These are phyloP conservation scores for Solanum gandarillasii DNA, from an alignment of 257 asterid species.

Conservation along the genomic window DNA sequence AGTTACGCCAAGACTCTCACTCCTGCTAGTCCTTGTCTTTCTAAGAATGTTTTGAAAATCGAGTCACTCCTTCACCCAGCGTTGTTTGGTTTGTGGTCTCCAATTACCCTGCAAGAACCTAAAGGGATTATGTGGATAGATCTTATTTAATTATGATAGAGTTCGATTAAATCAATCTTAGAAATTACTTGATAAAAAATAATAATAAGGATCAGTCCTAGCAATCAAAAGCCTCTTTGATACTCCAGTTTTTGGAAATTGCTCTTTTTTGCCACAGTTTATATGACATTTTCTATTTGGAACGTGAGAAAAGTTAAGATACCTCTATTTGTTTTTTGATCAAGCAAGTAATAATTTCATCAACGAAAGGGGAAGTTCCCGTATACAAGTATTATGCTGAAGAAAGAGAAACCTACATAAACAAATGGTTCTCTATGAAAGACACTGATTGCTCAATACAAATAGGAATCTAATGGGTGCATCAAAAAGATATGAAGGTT, in stretches of 20 bases:
- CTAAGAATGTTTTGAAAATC: not conserved
- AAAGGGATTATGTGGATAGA: not conserved
- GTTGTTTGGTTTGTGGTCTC: not conserved
- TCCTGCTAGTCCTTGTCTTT: not conserved
- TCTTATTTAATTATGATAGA: not conserved
- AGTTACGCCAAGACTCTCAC: not conserved
- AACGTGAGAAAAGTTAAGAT: not conserved
- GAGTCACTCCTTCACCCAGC: not conserved
- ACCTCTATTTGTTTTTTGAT: not conserved
- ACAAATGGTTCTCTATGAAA: not conserved
- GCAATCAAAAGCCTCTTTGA: not conserved
- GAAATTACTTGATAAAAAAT: not conserved
- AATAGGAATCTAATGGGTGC: not conserved
- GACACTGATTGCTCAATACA: not conserved
- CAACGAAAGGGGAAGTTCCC: not conserved
- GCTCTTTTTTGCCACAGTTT: not conserved
- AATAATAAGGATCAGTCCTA: not conserved
- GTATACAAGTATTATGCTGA: not conserved
- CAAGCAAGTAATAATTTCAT: not conserved
- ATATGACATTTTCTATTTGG: not conserved
- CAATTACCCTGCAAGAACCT: not conserved
- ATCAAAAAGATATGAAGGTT: not conserved
- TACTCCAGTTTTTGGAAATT: not conserved
- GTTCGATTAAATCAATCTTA: not conserved
- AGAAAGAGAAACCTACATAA: not conserved